Percentiles rank a stretch among this genome's conserved stretches.
Conservation (phyloP, 495 filamentous ascomycete genomes). For the Rhizodiscina lignyota region DNA sequence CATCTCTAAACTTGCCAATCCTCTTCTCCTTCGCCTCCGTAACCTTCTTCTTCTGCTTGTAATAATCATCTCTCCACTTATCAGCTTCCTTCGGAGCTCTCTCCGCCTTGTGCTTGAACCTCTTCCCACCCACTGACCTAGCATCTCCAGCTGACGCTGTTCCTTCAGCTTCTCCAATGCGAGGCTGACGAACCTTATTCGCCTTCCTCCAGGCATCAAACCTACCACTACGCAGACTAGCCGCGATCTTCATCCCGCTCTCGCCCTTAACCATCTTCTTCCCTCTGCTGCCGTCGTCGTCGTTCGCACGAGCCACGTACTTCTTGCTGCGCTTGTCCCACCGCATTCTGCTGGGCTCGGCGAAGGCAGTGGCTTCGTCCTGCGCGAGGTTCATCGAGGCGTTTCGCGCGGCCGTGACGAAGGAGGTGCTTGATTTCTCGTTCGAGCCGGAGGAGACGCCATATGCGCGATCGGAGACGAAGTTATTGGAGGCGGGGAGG, state of each 20-base stretch:
- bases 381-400: constrained; percentile 78
- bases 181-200: constrained; percentile 63
- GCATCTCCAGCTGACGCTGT: constrained; percentile 18
- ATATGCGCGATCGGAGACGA: constrained; percentile 79
- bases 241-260: constrained; percentile 87
- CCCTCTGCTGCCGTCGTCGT: constrained; percentile 83
- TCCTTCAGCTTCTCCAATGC: constrained; percentile 61
- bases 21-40: constrained; percentile 75
- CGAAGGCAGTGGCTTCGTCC: constrained; percentile 62
- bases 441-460: constrained; percentile 67
- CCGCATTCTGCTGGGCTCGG: constrained; percentile 44
- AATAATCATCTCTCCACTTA: constrained; percentile 74
- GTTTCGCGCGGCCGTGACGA: constrained; percentile 64
- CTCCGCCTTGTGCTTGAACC: constrained; percentile 68
- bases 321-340: constrained; percentile 98
- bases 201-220: constrained; percentile 83
- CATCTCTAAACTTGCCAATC: constrained; percentile 51
- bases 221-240: constrained; percentile 78
- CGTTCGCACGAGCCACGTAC: constrained; percentile 78
- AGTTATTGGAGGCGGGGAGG: constrained; percentile 54
- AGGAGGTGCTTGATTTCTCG: constrained; percentile 38
- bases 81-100: constrained; percentile 85
- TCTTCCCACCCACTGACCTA: constrained; percentile 23
- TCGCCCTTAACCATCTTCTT: constrained; percentile 76
- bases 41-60: constrained; percentile 78